Conservation (phyloP, 2,329 filamentous ascomycete species). For the Cladosporium sp. region DNA sequence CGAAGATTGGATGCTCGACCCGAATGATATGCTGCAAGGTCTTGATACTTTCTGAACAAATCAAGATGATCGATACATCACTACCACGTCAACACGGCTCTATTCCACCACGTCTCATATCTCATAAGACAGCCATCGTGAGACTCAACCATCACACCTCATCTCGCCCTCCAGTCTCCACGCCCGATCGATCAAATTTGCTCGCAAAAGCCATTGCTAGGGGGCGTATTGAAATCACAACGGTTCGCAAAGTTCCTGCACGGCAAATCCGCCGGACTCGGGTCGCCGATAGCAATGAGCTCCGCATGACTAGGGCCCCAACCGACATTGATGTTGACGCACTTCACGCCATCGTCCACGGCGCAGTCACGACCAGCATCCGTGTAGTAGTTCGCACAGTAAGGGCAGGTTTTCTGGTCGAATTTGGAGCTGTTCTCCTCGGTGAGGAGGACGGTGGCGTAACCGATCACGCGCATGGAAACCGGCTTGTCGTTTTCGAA, state of each 20-base stretch:
- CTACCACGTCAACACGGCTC: no score
- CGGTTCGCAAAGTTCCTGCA: not conserved
- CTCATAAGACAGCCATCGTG: no score
- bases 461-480: not conserved
- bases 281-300: not conserved
- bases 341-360: not conserved
- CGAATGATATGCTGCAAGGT: slow-evolving; percentile 16
- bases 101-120: no score
- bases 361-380: not conserved
- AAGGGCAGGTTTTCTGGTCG: not conserved
- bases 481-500: not conserved
- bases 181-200: not conserved
- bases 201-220: not conserved
- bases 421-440: not conserved
- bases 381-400: not conserved
- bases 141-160: no score
- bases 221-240: not conserved
- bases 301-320: not conserved
- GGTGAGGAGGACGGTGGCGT: not conserved
- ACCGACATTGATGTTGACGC: not conserved
- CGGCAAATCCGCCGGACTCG: not conserved
- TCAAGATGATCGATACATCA: no score
- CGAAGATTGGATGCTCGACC: slow-evolving; percentile 27
- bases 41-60: not conserved
- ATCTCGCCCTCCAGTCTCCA: no score